Conservation (phyloP, 2,329 filamentous ascomycete genomes). For the Neopestalotiopsis sp. region DNA sequence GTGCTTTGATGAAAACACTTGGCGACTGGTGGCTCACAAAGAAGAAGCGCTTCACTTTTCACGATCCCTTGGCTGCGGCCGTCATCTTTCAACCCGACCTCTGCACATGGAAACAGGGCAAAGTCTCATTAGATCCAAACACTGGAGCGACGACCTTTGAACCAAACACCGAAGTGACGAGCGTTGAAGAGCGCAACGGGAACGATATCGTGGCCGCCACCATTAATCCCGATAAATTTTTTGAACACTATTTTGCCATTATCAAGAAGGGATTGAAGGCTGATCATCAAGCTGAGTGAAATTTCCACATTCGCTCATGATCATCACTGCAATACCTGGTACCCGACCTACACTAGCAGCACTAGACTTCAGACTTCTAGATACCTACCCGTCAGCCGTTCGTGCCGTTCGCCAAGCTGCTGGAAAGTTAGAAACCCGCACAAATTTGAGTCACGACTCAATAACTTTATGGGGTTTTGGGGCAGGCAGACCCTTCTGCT, state of each 20-base stretch:
- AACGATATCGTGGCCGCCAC: conserved; percentile 13
- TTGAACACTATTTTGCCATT: conserved; percentile 15
- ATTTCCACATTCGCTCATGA: not conserved
- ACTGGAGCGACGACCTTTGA: conserved; percentile 12
- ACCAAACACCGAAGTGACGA: not conserved
- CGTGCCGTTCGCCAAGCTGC: too few species aligned
- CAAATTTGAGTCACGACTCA: not conserved
- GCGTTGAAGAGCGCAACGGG: not conserved
- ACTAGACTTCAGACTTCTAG: too few species aligned
- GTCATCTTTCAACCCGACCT: conserved; percentile 18
- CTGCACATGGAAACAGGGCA: conserved; percentile 17
- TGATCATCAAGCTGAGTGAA: not conserved
- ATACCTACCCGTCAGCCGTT: not conserved
- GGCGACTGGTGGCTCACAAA: conserved; percentile 13
- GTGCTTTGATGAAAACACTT: not conserved
- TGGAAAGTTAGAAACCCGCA: not conserved
- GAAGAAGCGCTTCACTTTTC: conserved; percentile 16
- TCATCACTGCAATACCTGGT: not conserved
- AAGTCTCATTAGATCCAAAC: not conserved
- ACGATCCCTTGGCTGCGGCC: conserved; percentile 19
- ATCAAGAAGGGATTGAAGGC: not conserved
- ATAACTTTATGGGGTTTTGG: not conserved
- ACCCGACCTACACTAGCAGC: not conserved
- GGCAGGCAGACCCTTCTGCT: not conserved
- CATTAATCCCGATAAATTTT: conserved; percentile 17